Evolutionary conservation across 306 rosid genomes (phyloP).

Genomic region (Cyamopsis tetragonoloba): DNA sequence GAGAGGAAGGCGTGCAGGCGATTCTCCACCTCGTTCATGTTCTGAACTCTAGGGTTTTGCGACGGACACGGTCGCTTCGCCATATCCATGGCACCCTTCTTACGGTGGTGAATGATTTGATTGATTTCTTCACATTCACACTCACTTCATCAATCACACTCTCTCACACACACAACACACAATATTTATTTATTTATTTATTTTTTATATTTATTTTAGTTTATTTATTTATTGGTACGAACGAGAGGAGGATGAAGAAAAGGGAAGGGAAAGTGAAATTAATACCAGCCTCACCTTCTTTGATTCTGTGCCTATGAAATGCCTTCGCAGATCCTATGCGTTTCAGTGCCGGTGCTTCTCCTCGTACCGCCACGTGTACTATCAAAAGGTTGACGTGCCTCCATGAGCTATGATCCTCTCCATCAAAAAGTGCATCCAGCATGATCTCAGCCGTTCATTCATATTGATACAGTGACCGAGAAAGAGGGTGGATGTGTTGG

Average conservation of each 20-base stretch:
- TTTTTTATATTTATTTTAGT: no score
- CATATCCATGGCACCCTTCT: no score
- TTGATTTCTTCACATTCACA: slow-evolving; percentile 13
- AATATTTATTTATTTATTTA: not conserved
- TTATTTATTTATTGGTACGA: not conserved
- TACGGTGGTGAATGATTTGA: no score
- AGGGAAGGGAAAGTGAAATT: not conserved
- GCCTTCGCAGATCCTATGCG: slow-evolving; percentile 2
- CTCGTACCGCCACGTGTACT: slow-evolving; percentile 14
- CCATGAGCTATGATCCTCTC: no score
- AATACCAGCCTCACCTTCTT: not conserved
- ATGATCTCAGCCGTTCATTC: no score
- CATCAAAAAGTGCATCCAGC: no score
- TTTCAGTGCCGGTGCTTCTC: slow-evolving; percentile 28
- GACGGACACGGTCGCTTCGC: slow-evolving; percentile 91
- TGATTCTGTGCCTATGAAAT: slow-evolving; percentile 1
- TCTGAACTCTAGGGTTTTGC: slow-evolving; percentile 58
- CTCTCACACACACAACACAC: slow-evolving; percentile 7
- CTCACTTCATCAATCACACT: slow-evolving; percentile 1
- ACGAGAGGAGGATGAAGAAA: not conserved
- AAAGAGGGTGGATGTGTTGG: no score
- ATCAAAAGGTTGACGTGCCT: not conserved
- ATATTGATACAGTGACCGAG: no score
- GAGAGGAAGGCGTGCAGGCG: slow-evolving; percentile 55
- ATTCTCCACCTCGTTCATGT: slow-evolving; percentile 37